These are phyloP conservation scores for Blastocystis sp. DNA, from an alignment of 352 stramenopile species.

Conservation along the genomic window DNA sequence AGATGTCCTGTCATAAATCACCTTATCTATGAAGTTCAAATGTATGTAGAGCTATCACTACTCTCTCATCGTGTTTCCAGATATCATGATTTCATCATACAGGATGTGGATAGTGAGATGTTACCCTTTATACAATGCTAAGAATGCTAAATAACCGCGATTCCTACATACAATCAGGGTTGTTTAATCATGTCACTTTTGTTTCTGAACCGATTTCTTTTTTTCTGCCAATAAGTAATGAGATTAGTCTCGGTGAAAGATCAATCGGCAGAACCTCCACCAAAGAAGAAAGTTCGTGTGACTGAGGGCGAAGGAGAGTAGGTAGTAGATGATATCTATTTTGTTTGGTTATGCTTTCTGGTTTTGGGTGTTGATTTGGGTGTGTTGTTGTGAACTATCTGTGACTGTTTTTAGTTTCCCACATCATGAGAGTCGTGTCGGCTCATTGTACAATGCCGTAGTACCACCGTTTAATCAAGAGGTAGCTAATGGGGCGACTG, in stretches of 20 bases:
- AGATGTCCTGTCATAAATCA: no score
- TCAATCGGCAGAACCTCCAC: background rate
- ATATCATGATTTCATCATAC: no score
- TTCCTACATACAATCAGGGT: no score
- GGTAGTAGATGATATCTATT: background rate
- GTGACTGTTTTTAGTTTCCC: conserved; percentile 24
- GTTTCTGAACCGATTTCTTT: background rate
- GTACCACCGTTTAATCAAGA: conserved; percentile 11
- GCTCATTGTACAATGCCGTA: conserved; percentile 10
- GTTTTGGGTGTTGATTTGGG: background rate
- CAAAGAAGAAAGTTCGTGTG: conserved; percentile 7
- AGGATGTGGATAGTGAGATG: no score
- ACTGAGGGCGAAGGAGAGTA: conserved; percentile 60
- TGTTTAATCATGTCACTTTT: background rate
- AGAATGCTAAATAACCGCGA: no score
- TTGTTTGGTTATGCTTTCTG: background rate
- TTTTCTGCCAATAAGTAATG: background rate
- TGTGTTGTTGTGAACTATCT: background rate
- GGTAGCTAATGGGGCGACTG: background rate
- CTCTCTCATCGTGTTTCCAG: no score
- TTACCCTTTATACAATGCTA: no score
- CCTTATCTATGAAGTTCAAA: no score
- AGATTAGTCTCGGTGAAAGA: background rate
- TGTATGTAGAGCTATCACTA: no score
- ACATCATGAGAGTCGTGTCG: conserved; percentile 50